A percentile compares a stretch with the other conserved stretches of the same genome.
phyloP scores from a whole-genome alignment of 2,329 filamentous ascomycete species.

The Chrysoporthe cubensis region DNA sequence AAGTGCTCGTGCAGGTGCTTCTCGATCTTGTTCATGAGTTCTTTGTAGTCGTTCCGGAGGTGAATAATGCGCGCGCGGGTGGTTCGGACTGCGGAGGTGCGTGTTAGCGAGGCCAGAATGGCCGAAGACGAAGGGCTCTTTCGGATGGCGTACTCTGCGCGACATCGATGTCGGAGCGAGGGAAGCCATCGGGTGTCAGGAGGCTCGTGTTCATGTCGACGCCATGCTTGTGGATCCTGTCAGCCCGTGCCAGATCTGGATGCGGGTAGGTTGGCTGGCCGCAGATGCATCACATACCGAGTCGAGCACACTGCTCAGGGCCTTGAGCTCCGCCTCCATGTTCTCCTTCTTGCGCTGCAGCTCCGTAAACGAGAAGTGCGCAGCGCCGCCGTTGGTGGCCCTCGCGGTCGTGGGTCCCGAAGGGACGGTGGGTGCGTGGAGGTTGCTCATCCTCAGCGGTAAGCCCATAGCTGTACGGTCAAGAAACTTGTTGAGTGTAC shows the following conservation, averaged over 20 bases:
- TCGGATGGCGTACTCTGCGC: constrained; percentile 72
- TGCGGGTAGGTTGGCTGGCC: background rate
- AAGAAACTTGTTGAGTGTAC: constrained; percentile 10
- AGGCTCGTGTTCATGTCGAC: constrained; percentile 91
- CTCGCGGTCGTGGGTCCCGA: constrained; percentile 75
- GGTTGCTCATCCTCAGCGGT: constrained; percentile 54
- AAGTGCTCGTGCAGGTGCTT: constrained; percentile 88
- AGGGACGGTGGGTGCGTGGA: constrained; percentile 64
- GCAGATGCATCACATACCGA: constrained; percentile 59
- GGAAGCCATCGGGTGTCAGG: constrained; percentile 87
- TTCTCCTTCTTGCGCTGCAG: constrained; percentile 83
- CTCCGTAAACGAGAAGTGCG: constrained; percentile 73
- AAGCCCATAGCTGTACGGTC: constrained; percentile 36
- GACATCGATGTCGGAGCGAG: constrained; percentile 90
- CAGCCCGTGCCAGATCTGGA: background rate
- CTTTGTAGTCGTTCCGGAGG: constrained; percentile 91
- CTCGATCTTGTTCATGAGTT: constrained; percentile 82
- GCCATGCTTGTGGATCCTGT: constrained; percentile 66
- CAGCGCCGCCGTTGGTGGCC: constrained; percentile 62
- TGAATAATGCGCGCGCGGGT: constrained; percentile 87
- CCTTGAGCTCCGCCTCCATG: constrained; percentile 84
- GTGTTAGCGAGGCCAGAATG: constrained; percentile 24
- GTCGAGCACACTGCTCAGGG: constrained; percentile 83
- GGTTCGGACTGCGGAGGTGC: constrained; percentile 71
- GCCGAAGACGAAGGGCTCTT: background rate